phyloP scores from a whole-genome alignment of 164 flowering plant genomes.

The Tinospora cordifolia region DNA sequence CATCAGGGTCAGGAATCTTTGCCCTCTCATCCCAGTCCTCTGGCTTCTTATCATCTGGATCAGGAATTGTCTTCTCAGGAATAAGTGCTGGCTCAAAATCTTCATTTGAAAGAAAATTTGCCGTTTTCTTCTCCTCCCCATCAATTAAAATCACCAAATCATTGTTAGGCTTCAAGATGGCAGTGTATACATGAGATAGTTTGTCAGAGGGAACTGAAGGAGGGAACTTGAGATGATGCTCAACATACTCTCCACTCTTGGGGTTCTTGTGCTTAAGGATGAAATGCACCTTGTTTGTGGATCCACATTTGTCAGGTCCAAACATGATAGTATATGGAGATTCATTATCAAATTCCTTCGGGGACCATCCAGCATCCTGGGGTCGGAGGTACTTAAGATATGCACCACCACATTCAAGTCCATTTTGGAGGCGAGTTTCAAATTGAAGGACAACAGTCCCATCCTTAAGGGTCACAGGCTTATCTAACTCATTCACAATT shows the following conservation, averaged over 20 bases:
- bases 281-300: slow-evolving; percentile 92
- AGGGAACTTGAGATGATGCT: slow-evolving; percentile 87
- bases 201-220: slow-evolving; percentile 90
- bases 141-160: slow-evolving; percentile 64
- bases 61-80: slow-evolving; percentile 82
- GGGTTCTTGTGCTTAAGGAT: slow-evolving; percentile 94
- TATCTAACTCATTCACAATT: slow-evolving; percentile 79
- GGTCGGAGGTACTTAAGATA: slow-evolving; percentile 92
- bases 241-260: slow-evolving; percentile 75
- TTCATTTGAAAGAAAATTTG: slow-evolving; percentile 58
- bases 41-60: slow-evolving; percentile 92
- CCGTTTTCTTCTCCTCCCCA: slow-evolving; percentile 90
- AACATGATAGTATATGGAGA: slow-evolving; percentile 95
- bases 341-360: slow-evolving; percentile 78
- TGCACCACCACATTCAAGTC: slow-evolving; percentile 98
- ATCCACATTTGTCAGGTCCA: slow-evolving; percentile 97
- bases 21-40: slow-evolving; percentile 99
- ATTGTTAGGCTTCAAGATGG: slow-evolving; percentile 69
- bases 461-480: slow-evolving; percentile 58
- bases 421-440: slow-evolving; percentile 84
- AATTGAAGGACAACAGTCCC: slow-evolving; percentile 69
- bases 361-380: slow-evolving; percentile 87
- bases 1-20: slow-evolving; percentile 81
- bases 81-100: slow-evolving; percentile 88
- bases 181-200: slow-evolving; percentile 80